Percentiles rank a stretch among this genome's conserved stretches.
Conservation (phyloP, 225 moss, liverwort and hornwort genomes). For the Bryum argenteum region DNA sequence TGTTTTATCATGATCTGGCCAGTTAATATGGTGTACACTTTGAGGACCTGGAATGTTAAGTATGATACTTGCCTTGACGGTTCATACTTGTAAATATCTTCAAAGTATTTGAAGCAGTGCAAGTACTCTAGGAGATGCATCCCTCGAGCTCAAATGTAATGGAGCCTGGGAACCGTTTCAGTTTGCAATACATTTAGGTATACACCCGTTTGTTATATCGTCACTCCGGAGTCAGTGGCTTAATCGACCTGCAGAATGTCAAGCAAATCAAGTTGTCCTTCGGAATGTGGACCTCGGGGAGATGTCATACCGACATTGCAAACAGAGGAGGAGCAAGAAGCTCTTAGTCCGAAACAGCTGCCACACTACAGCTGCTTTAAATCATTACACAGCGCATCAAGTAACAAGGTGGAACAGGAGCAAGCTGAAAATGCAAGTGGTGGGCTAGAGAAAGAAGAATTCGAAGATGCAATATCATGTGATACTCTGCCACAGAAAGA, state of each 20-base stretch:
- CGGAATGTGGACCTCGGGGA: constrained; percentile 24
- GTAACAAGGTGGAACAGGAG: constrained; percentile 11
- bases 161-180: neutral
- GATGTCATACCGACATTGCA: constrained; percentile 3
- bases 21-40: too few species aligned
- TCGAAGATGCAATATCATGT: constrained; percentile 6
- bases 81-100: constrained; percentile 20
- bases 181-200: neutral
- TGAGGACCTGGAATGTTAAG: too few species aligned
- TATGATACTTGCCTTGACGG: neutral
- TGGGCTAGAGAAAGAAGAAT: constrained; percentile 7
- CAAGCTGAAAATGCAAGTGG: constrained; percentile 16
- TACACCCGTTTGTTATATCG: neutral
- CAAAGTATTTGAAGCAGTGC: constrained; percentile 17
- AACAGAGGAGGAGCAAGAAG: constrained; percentile 24
- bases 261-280: constrained; percentile 28
- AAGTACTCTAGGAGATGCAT: constrained; percentile 14
- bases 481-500: constrained; percentile 1
- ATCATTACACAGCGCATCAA: neutral
- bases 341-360: constrained; percentile 18
- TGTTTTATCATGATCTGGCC: too few species aligned
- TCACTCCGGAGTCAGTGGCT: neutral
- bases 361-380: constrained; percentile 35
- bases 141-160: neutral
- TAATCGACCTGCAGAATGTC: constrained; percentile 24